Evolutionary conservation across 345 rosid genomes (phyloP).

Genomic region (Syzygium jambos): DNA sequence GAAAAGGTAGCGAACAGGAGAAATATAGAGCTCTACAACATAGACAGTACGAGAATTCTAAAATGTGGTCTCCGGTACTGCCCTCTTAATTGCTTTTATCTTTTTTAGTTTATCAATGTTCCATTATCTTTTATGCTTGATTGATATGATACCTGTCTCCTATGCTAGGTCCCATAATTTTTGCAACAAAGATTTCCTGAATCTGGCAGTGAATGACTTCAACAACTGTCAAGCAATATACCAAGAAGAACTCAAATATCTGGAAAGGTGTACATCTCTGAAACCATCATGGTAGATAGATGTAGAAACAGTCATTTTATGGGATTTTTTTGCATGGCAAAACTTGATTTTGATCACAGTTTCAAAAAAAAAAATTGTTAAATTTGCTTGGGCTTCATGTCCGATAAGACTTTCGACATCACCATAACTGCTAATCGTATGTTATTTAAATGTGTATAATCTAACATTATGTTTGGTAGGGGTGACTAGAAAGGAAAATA

Average conservation of each 20-base stretch:
- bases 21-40: conserved; percentile 32
- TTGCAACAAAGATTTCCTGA: conserved; percentile 38
- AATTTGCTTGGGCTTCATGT: neutral
- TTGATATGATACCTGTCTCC: neutral
- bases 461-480: neutral
- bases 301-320: neutral
- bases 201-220: conserved; percentile 65
- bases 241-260: conserved; percentile 48
- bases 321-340: neutral
- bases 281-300: neutral
- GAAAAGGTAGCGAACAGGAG: conserved; percentile 51
- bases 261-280: conserved; percentile 38
- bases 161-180: conserved; percentile 32
- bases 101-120: neutral
- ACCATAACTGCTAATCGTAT: neutral
- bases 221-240: conserved; percentile 56
- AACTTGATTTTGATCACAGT: neutral
- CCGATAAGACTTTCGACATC: neutral
- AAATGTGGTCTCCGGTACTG: conserved; percentile 59
- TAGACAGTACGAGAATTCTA: conserved; percentile 30
- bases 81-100: neutral
- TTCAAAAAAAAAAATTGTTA: neutral
- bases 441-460: neutral
- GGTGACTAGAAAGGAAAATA: neutral
- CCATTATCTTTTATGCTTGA: neutral